Evolutionary conservation across 257 asterid species (phyloP).

Genomic region (Cinchona pubescens): DNA sequence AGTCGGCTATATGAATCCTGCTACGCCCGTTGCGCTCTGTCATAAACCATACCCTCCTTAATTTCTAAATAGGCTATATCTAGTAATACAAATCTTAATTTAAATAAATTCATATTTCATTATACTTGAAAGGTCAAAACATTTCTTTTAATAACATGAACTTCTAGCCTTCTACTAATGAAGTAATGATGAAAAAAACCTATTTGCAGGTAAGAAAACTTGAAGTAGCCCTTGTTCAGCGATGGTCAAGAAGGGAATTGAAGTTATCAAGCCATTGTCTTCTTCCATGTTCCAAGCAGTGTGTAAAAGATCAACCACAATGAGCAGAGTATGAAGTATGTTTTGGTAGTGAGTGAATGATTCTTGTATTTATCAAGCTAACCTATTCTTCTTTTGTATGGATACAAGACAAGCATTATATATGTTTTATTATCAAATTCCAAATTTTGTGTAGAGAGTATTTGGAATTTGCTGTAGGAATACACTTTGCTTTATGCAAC

Average conservation of each 20-base stretch:
- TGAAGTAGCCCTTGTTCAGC: slow-evolving; percentile 59
- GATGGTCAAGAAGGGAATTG: slow-evolving; percentile 58
- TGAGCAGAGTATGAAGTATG: slow-evolving; percentile 27
- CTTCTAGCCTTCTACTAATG: neutral
- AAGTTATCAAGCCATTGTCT: slow-evolving; percentile 56
- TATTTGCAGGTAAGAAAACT: slow-evolving; percentile 72
- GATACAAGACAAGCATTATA: neutral
- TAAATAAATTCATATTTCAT: neutral
- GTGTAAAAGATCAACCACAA: slow-evolving; percentile 60
- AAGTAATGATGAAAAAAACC: neutral
- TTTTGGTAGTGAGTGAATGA: slow-evolving; percentile 6
- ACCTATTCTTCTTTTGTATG: neutral
- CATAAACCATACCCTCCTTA: no score
- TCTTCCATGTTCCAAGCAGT: slow-evolving; percentile 41
- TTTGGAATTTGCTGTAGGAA: neutral
- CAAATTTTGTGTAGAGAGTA: neutral
- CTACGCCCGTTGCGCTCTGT: no score
- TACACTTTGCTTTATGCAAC: no score
- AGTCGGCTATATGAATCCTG: no score
- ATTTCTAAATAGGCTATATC: no score
- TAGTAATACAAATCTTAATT: neutral
- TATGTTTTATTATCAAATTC: neutral
- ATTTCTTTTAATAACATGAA: neutral
- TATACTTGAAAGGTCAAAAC: neutral
- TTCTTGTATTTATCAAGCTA: slow-evolving; percentile 1